Percentiles rank a stretch among this genome's conserved stretches.
Conservation (phyloP, 2,329 filamentous ascomycete species). For the Colletotrichum navitas region DNA sequence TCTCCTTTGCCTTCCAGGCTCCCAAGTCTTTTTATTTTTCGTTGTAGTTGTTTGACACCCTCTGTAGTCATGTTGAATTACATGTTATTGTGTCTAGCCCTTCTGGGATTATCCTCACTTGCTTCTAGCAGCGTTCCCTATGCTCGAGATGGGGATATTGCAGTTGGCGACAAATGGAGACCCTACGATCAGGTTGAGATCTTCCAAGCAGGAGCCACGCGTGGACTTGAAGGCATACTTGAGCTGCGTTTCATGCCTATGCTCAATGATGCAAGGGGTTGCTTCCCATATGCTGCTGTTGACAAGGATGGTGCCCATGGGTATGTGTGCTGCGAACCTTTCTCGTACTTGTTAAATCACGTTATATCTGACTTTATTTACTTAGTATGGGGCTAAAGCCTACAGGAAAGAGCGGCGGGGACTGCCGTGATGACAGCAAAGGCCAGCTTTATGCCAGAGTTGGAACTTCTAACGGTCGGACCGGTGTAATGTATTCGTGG, state of each 20-base stretch:
- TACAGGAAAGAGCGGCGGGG: slow-evolving; percentile 4
- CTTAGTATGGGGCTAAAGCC: slow-evolving; percentile 4
- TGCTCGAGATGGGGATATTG: neutral
- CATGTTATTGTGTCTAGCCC: neutral
- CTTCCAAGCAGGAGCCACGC: neutral
- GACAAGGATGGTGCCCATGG: slow-evolving; percentile 20
- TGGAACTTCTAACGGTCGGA: slow-evolving; percentile 9
- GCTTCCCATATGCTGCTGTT: slow-evolving; percentile 22
- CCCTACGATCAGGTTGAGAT: neutral
- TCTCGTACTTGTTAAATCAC: too few relatives aligned
- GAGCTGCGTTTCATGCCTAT: slow-evolving; percentile 18
- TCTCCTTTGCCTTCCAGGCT: neutral
- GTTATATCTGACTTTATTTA: neutral
- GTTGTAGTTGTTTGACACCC: neutral
- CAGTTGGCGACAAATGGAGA: slow-evolving; percentile 6
- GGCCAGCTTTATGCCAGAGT: slow-evolving; percentile 22
- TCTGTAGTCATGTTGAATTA: neutral
- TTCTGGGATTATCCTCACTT: neutral
- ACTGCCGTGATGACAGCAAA: neutral
- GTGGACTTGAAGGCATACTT: neutral
- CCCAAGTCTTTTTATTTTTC: too few relatives aligned
- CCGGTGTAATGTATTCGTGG: slow-evolving; percentile 23
- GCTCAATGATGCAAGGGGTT: slow-evolving; percentile 11
- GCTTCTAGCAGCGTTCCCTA: neutral
- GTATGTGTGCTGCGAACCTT: neutral